These are phyloP conservation scores for Jackrogersella multiformis DNA, from an alignment of 495 filamentous ascomycete genomes.

Conservation along the genomic window DNA sequence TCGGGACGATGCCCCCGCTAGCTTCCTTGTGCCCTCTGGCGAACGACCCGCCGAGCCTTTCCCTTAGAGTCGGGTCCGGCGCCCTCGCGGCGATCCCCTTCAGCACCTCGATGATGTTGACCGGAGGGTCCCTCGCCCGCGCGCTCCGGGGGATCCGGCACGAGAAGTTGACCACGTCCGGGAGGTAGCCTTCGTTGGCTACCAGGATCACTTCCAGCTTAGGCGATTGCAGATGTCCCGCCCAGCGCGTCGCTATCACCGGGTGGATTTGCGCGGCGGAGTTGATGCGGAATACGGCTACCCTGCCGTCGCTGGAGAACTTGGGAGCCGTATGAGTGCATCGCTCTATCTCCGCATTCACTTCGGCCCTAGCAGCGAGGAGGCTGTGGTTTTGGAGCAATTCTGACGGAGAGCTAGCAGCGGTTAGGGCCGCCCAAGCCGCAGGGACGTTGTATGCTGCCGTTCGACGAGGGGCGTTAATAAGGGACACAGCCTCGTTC, in stretches of 20 bases:
- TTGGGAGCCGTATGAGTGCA: conserved; percentile 65
- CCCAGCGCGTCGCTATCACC: conserved; percentile 68
- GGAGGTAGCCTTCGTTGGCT: conserved; percentile 67
- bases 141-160: conserved; percentile 63
- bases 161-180: conserved; percentile 66
- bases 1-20: conserved; percentile 63
- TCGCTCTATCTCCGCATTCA: conserved; percentile 63
- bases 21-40: conserved; percentile 68
- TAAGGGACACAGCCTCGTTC: conserved; percentile 62
- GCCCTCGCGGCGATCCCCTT: conserved; percentile 53
- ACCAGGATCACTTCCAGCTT: conserved; percentile 64
- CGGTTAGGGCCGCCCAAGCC: conserved; percentile 63
- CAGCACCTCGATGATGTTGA: conserved; percentile 65
- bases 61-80: conserved; percentile 51
- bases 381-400: conserved; percentile 57
- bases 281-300: conserved; percentile 65
- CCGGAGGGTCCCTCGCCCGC: conserved; percentile 52
- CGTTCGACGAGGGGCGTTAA: conserved; percentile 68
- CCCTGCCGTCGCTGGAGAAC: conserved; percentile 63
- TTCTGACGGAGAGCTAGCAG: conserved; percentile 50
- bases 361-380: conserved; percentile 58
- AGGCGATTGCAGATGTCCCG: conserved; percentile 58
- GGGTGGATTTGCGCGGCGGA: conserved; percentile 66
- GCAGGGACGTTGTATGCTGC: conserved; percentile 60
- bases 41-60: conserved; percentile 63